Evolutionary conservation across 2,329 filamentous ascomycete species (phyloP).

Genomic region (Colletotrichum incanum): DNA sequence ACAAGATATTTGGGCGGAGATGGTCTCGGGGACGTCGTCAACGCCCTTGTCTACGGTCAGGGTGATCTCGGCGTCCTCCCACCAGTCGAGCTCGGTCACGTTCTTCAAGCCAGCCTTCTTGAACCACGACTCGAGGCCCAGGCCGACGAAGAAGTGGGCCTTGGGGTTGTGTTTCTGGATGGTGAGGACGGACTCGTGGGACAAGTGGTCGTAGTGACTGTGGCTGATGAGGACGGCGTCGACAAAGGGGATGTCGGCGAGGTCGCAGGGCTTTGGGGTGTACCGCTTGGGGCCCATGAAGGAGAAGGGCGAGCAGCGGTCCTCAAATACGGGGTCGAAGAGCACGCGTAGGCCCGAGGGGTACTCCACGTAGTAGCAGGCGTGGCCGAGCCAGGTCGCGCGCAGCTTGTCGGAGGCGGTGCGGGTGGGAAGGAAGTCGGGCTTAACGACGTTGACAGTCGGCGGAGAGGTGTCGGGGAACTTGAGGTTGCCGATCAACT

Average conservation of each 20-base stretch:
- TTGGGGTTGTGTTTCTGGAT: slow-evolving; percentile 80
- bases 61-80: slow-evolving; percentile 85
- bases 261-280: slow-evolving; percentile 82
- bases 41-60: slow-evolving; percentile 62
- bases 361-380: slow-evolving; percentile 94
- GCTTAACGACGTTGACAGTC: slow-evolving; percentile 77
- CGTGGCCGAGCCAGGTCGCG: slow-evolving; percentile 95
- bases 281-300: slow-evolving; percentile 83
- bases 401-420: slow-evolving; percentile 73
- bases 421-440: slow-evolving; percentile 76
- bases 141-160: slow-evolving; percentile 89
- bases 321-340: slow-evolving; percentile 94
- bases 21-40: slow-evolving; percentile 58
- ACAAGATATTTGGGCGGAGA: slow-evolving; percentile 82
- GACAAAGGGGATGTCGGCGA: slow-evolving; percentile 83
- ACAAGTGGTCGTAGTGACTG: slow-evolving; percentile 94
- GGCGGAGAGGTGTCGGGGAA: slow-evolving; percentile 75
- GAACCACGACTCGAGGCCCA: slow-evolving; percentile 91
- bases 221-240: slow-evolving; percentile 89
- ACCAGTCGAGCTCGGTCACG: slow-evolving; percentile 95
- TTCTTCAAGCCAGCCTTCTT: slow-evolving; percentile 77
- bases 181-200: slow-evolving; percentile 80
- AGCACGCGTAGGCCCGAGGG: slow-evolving; percentile 88
- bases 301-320: slow-evolving; percentile 84
- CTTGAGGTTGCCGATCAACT: slow-evolving; percentile 58